Evolutionary conservation across 2,329 filamentous ascomycete species (phyloP), one percentile per base, ranked within the genome.

Genomic region (Leptosphaerulina australis): DNA sequence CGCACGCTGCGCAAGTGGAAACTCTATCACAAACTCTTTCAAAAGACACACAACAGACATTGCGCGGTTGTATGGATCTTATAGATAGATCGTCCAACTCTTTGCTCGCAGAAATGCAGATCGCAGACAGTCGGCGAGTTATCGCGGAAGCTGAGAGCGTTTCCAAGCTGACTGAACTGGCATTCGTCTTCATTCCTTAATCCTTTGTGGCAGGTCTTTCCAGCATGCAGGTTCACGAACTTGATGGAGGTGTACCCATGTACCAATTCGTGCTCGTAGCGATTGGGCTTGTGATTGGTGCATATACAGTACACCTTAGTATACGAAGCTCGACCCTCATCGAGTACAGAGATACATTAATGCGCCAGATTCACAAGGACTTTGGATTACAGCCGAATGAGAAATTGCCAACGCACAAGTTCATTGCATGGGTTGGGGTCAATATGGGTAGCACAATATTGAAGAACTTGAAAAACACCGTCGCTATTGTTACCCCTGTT

Each of bases 91-190:
- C 63, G 24, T 61, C 62, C 25, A 58, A 50, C 18, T 64, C 69
- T 4, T 44, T 76, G 4, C 71, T 71, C 24, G 70, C 73, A 3
- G 74, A 75, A 22, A 66, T 71, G 61, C 53, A 62, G 14, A 60
- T 70, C 24, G 44, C 59, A 10, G 64, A 70, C 34, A 66, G 60
- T 37, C 56, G 59, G 18, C 48, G 66, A 21, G 59, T 60, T 40
- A 69, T 69, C 14, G 60, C 54, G 4, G 65, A 71, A 53, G 64
- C 69, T 1, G 58, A 68, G 21, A 66, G 63, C 15, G 58, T 71
- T 3, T 58, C 56, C 0, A 68, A 69, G 35, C 53, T 70, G 0
- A 71, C 69, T 1, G 66, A 71, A 26, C 56, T 71, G 3, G 65
- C 67, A 3, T 71, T 71, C 33, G 45, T 71, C 18, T 71, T 68